Evolutionary conservation across 192 early-diverging fungal genomes (phyloP).

Genomic region (Phlyctochytrium bullatum): DNA sequence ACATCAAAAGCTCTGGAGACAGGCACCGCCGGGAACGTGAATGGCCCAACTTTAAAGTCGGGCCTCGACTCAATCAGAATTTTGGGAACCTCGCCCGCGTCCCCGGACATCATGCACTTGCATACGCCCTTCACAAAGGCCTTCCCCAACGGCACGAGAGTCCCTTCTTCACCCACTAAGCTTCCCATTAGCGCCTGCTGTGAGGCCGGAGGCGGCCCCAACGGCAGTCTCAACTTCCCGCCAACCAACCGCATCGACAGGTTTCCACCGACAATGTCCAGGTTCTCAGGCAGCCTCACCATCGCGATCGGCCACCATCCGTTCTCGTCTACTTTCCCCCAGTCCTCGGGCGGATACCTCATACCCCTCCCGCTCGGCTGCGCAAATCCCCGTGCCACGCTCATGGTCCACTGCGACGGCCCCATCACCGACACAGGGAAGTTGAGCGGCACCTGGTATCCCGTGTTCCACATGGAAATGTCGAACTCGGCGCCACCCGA

Average conservation of each 20-base stretch:
- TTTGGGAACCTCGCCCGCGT: background rate
- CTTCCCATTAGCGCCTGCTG: background rate
- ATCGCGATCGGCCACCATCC: background rate
- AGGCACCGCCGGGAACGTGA: background rate
- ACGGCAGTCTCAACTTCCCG: background rate
- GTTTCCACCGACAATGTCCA: background rate
- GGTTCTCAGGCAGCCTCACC: background rate
- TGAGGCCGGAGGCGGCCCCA: background rate
- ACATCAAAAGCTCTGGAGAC: background rate
- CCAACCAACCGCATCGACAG: background rate
- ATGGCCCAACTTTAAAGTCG: background rate
- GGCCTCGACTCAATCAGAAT: background rate
- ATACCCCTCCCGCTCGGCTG: background rate
- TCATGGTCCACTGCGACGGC: background rate
- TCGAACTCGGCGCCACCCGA: background rate
- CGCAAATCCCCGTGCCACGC: background rate
- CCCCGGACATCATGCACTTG: background rate
- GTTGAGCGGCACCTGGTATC: background rate
- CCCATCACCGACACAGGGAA: background rate
- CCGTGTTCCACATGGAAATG: conserved; percentile 1
- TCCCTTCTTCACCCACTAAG: background rate
- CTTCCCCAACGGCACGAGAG: background rate
- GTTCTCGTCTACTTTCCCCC: too few relatives aligned
- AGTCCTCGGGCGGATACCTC: background rate
- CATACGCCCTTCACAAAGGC: conserved; percentile 2